Evolutionary conservation across 257 asterid genomes (phyloP), one percentile per base, ranked within the genome.

Genomic region (Ajuga chamaepitys): DNA sequence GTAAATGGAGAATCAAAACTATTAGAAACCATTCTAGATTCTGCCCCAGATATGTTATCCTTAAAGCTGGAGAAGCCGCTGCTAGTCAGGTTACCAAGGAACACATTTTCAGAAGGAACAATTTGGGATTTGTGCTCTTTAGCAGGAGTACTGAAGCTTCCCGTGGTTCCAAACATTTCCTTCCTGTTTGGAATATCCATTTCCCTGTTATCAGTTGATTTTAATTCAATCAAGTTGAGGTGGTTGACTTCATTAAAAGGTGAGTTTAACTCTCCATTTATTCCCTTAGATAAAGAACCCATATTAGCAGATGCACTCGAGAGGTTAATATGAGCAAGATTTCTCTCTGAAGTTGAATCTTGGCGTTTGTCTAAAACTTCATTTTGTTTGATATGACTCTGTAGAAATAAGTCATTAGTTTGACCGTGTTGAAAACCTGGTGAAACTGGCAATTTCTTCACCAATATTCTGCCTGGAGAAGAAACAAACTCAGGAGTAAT

Each of bases 401-500:
- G 78, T 51, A 61, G 75, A 71, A 58, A 37, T 61, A 74, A 60
- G 71, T 72, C 72, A 58, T 71, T 48, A 58, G 64, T 66, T 50
- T 42, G 70, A 70, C 68, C 70, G 38, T 74, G 68, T 45, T 66
- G 81, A 64, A 34, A 53, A 45, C 72, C 74, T 38, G 74, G 85
- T 50, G 81, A 79, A 32, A 65, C 75, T 20, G 75, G 38, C 47
- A 74, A 62, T 66, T 71, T 76, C 58, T 66, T 66, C 66, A 62
- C 78, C 75, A 71, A 30, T 42, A 38, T 55, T 50, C 78, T 76
- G 10, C 55, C 74, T 13, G 82, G 81, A 78, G 88, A 70, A 76
- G 80, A 59, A 71, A 72, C 68, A 69, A 68, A 62, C 11, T 51
- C 48, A 70, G 80, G 75, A 62, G 76, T 42, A 55, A 66, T 53